These are phyloP conservation scores for Pueraria montana DNA, from an alignment of 306 rosid genomes.

Conservation along the genomic window DNA sequence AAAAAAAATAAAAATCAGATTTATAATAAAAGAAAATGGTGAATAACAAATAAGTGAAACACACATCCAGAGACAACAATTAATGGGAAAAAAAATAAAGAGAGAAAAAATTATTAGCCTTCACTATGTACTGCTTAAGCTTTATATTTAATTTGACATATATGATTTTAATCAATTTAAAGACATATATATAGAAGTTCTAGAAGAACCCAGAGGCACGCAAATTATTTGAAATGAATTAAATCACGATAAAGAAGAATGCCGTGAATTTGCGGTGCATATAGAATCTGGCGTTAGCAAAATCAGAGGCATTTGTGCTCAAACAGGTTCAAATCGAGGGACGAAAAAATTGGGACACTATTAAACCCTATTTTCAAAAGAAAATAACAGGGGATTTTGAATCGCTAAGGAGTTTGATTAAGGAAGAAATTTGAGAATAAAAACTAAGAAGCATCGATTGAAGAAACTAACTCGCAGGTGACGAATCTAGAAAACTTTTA, in stretches of 20 bases:
- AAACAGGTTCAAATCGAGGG: neutral
- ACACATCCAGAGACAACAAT: neutral
- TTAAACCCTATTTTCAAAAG: constrained; percentile 36
- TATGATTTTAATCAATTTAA: constrained; percentile 9
- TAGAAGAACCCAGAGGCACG: constrained; percentile 3
- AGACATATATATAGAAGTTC: neutral
- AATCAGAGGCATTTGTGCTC: neutral
- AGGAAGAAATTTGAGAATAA: constrained; percentile 10
- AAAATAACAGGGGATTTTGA: neutral
- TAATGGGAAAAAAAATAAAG: neutral
- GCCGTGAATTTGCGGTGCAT: neutral
- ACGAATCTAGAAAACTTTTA: neutral
- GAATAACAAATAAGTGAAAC: neutral
- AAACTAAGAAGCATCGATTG: neutral
- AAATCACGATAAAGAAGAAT: neutral
- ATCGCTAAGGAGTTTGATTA: neutral
- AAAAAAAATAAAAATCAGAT: neutral
- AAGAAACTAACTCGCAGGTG: constrained; percentile 30
- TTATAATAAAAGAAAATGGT: neutral
- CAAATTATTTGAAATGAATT: neutral
- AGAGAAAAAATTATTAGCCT: constrained; percentile 7
- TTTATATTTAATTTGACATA: neutral
- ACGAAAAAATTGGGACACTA: neutral
- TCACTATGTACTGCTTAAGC: neutral
- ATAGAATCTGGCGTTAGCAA: constrained; percentile 14